phyloP scores from a whole-genome alignment of 2,329 filamentous ascomycete genomes.

The Arthrobotrys sphaeroides region DNA sequence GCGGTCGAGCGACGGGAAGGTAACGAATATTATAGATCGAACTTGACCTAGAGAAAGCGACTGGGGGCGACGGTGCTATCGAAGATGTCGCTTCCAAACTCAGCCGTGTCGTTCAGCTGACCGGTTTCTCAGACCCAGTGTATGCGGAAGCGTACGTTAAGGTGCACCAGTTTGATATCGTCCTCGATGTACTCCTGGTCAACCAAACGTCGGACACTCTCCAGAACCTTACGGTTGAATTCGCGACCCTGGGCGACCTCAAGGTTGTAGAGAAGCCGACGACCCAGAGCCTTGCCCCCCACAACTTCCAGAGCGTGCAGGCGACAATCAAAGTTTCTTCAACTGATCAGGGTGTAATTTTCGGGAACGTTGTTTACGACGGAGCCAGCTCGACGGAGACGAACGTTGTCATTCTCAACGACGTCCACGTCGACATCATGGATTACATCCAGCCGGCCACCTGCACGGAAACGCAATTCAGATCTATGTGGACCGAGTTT shows the following conservation, averaged over 20 bases:
- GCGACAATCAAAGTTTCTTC: conserved; percentile 98
- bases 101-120: conserved; percentile 94
- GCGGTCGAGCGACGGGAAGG: background rate
- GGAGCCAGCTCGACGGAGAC: conserved; percentile 90
- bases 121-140: conserved; percentile 96
- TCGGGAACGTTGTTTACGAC: conserved; percentile 98
- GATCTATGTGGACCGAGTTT: conserved; percentile 99
- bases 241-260: conserved; percentile 95
- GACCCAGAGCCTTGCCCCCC: conserved; percentile 91
- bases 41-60: conserved; percentile 90
- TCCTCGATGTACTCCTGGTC: conserved; percentile 92
- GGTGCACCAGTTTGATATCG: conserved; percentile 98
- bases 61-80: conserved; percentile 82
- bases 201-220: conserved; percentile 97
- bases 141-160: conserved; percentile 99
- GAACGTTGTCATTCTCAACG: conserved; percentile 96
- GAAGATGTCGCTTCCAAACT: conserved; percentile 94
- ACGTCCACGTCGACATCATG: conserved; percentile 99
- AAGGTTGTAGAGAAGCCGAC: conserved; percentile 97
- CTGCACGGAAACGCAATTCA: conserved; percentile 97
- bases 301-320: conserved; percentile 98
- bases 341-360: conserved; percentile 97
- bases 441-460: conserved; percentile 95
- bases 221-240: conserved; percentile 96
- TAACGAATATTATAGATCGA: conserved; percentile 66